A percentile compares a stretch with the other conserved stretches of the same genome.
phyloP scores from a whole-genome alignment of 2,329 filamentous ascomycete genomes.

The Aspergillus jensenii region DNA sequence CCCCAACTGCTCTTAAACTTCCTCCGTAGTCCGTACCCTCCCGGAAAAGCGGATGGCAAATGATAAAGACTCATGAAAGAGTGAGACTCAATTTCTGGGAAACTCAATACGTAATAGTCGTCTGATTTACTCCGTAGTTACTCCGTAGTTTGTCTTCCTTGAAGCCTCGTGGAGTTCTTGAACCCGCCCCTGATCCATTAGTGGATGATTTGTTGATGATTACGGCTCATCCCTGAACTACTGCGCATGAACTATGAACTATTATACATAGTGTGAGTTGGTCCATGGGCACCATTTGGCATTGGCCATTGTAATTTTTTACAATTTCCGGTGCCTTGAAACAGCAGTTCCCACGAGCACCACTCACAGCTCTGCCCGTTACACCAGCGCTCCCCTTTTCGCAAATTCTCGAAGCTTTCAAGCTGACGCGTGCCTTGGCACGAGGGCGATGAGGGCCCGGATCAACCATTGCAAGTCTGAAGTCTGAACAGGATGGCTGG shows the following conservation, averaged over 20 bases:
- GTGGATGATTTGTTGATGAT: slow-evolving; percentile 9
- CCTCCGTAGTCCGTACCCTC: no score
- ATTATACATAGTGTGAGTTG: slow-evolving; percentile 13
- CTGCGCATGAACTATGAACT: slow-evolving; percentile 10
- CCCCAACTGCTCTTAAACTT: no score
- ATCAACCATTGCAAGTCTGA: no score
- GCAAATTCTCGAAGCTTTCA: slow-evolving; percentile 38
- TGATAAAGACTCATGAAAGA: no score
- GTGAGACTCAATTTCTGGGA: no score
- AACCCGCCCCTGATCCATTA: background rate
- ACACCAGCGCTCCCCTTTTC: slow-evolving; percentile 22
- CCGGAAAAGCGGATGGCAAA: no score
- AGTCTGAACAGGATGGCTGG: slow-evolving; percentile 3
- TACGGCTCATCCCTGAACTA: slow-evolving; percentile 16
- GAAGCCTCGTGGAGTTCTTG: background rate
- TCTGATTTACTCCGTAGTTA: background rate
- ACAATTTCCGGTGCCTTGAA: background rate
- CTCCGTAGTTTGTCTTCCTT: background rate
- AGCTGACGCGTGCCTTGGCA: background rate
- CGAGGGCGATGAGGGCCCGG: slow-evolving; percentile 23
- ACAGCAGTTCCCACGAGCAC: background rate
- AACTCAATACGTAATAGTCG: background rate
- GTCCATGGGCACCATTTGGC: slow-evolving; percentile 1
- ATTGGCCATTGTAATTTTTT: background rate
- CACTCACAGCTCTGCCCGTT: background rate